These are phyloP conservation scores for Colletotrichum incanum DNA, from an alignment of 2,329 filamentous ascomycete species.

Conservation along the genomic window DNA sequence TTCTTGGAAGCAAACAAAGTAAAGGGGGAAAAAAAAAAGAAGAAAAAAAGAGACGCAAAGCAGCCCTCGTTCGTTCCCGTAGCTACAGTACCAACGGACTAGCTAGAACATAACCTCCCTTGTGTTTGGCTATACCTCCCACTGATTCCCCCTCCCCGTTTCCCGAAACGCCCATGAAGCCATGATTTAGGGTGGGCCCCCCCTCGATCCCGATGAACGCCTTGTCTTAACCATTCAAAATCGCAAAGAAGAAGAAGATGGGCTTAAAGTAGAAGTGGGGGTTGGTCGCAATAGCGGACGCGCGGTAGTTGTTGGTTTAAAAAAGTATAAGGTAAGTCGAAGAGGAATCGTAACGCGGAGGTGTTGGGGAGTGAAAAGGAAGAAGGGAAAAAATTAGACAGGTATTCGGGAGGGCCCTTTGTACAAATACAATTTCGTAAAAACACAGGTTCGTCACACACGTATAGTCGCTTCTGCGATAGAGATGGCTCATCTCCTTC, in stretches of 20 bases:
- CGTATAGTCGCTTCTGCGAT: neutral
- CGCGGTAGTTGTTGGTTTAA: conserved; percentile 33
- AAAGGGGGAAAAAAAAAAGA: neutral
- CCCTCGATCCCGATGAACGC: conserved; percentile 28
- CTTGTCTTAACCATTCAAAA: conserved; percentile 19
- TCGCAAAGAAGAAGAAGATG: conserved; percentile 15
- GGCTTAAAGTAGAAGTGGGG: neutral
- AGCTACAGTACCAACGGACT: conserved; percentile 1
- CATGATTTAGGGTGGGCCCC: conserved; percentile 3
- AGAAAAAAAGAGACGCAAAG: neutral
- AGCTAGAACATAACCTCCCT: neutral
- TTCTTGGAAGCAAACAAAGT: neutral
- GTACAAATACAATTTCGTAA: conserved; percentile 41
- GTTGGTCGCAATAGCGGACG: conserved; percentile 23
- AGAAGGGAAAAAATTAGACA: neutral
- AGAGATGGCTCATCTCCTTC: conserved; percentile 47
- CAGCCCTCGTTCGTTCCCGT: conserved; percentile 4
- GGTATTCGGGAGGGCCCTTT: neutral
- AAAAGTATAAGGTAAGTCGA: conserved; percentile 1
- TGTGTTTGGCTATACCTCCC: neutral
- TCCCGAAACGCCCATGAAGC: conserved; percentile 25
- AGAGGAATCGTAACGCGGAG: conserved; percentile 16
- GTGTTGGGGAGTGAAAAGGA: neutral
- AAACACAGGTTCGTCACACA: conserved; percentile 19
- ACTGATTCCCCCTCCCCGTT: neutral